Evolutionary conservation across 805 yeast genomes (phyloP).

Genomic region (Grigorovia jiainica): DNA sequence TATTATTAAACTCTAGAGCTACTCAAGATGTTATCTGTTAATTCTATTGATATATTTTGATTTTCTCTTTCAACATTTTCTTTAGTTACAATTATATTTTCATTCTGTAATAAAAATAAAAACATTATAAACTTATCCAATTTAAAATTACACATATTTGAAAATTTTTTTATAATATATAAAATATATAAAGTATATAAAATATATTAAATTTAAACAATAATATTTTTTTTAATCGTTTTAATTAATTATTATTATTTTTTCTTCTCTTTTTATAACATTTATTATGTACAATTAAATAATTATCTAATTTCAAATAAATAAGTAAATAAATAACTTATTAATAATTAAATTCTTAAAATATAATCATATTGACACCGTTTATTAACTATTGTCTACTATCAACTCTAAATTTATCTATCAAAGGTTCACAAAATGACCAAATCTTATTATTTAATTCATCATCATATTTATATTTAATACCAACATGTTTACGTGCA

Average conservation of each 20-base stretch:
- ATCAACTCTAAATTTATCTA: constrained; percentile 6
- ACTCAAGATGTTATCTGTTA: constrained; percentile 82
- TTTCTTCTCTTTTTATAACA: no score
- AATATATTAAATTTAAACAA: no score
- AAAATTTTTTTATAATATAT: no score
- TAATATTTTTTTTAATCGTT: no score
- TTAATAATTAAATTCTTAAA: background rate
- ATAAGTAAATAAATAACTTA: background rate
- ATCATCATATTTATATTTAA: constrained; percentile 17
- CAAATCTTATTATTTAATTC: constrained; percentile 17
- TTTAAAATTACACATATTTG: no score
- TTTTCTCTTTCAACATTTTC: background rate
- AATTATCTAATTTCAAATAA: background rate
- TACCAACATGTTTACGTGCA: constrained; percentile 22
- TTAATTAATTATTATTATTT: no score
- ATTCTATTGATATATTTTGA: constrained; percentile 8
- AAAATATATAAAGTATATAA: no score
- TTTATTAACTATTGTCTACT: background rate
- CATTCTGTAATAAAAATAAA: no score
- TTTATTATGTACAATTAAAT: no score
- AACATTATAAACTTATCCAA: no score
- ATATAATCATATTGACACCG: background rate
- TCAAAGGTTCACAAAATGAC: constrained; percentile 13
- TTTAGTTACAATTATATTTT: background rate
- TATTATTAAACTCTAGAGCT: constrained; percentile 95